These are phyloP conservation scores for Cymbopogon flexuosus DNA, from an alignment of 202 grass and related monocot species.

Conservation along the genomic window DNA sequence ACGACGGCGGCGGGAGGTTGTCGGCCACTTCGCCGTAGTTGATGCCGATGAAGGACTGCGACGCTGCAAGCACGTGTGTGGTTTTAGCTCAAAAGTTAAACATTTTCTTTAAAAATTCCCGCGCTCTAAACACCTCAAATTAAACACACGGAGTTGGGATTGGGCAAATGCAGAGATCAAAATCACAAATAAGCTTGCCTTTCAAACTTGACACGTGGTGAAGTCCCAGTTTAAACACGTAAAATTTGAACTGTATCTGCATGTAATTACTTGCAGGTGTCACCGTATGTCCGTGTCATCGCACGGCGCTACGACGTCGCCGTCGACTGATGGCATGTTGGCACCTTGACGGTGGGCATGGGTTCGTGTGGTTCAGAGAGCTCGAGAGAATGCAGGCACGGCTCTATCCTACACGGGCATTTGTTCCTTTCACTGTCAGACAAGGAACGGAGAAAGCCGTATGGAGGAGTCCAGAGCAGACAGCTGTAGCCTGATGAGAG, in stretches of 20 bases:
- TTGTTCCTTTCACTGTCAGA: not conserved
- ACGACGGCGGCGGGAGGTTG: slow-evolving; percentile 70
- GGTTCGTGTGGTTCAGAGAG: not conserved
- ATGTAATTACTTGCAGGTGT: not conserved
- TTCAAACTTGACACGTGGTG: not conserved
- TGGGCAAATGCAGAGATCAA: not conserved
- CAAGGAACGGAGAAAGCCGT: not conserved
- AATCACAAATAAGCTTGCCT: not conserved
- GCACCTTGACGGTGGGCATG: not conserved
- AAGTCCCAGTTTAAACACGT: too few species aligned
- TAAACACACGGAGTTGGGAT: not conserved
- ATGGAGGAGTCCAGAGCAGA: not conserved
- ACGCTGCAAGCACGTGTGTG: slow-evolving; percentile 30
- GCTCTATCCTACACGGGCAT: not conserved
- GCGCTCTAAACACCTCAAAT: not conserved
- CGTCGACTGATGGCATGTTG: slow-evolving; percentile 5
- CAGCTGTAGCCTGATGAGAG: not conserved
- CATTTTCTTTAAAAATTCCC: too few species aligned
- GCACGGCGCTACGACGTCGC: slow-evolving; percentile 2
- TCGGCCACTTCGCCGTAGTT: slow-evolving; percentile 90
- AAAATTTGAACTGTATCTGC: not conserved
- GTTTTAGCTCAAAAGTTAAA: not conserved
- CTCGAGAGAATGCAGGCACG: not conserved
- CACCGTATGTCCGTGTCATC: not conserved
- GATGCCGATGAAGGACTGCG: slow-evolving; percentile 71